Evolutionary conservation across 2,329 filamentous ascomycete genomes (phyloP), one percentile per base, ranked within the genome.

Genomic region (Coniochaeta sp.): DNA sequence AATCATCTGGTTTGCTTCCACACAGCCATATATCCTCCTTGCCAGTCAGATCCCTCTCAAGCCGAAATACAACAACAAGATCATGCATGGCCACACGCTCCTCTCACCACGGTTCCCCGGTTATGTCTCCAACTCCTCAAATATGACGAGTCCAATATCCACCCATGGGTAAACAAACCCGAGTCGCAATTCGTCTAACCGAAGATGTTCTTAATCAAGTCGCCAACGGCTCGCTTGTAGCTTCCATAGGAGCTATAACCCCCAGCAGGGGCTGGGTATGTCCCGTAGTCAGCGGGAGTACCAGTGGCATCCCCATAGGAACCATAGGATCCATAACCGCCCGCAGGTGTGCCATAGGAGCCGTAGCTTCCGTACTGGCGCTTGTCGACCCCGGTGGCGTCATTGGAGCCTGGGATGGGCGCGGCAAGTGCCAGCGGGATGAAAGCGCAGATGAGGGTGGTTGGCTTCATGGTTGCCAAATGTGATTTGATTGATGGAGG

Each of bases 251-350:
- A 27, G 31, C 48, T 33, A 13, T 50, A 50, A 7, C 48, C 48
- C n/a, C 48, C 48, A 4, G 32, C 27, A n/a, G 48, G 48, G 14
- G 31, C 16, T 3, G 48, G 31, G 35, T 50, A 50, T 14, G 48
- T 42, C 4, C 22, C 24, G 35, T 50, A 50, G 24, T 24, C 16
- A 6, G 27, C 48, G 22, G 30, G 32, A 2, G 27, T 22, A n/a
- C 28, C 48, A 12, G 28, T 20, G 24, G 48, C 12, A 30, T 16
- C 48, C 2, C 2, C 22, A 16, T 50, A 50, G 24, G 48, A 33
- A 10, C 48, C 48, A 24, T 50, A 50, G n/a, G 48, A 50, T 1
- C 48, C 48, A 24, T 50, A 50, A 13, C 48, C 48, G 22, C 31
- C 48, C 9, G 31, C 32, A 6, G 48, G 30, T 14, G 48, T 14